These are phyloP conservation scores for Colletotrichum sansevieriae DNA, from an alignment of 2,329 filamentous ascomycete genomes.

Conservation along the genomic window DNA sequence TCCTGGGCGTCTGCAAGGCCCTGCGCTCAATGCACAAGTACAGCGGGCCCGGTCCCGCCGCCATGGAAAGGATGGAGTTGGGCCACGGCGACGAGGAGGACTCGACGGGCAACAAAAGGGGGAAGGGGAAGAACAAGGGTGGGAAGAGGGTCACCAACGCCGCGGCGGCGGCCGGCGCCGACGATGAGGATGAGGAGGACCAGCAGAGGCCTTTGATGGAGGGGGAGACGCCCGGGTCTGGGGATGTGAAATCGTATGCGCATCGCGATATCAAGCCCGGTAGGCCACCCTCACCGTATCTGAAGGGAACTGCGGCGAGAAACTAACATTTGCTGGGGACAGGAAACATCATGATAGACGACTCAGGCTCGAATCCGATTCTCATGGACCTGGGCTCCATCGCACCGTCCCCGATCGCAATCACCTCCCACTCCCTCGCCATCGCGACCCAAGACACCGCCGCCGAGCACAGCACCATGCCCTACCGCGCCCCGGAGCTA, in stretches of 20 bases:
- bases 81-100: slow-evolving; percentile 56
- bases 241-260: slow-evolving; percentile 83
- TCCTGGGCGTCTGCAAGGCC: slow-evolving; percentile 91
- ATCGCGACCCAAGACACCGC: slow-evolving; percentile 94
- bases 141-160: slow-evolving; percentile 47
- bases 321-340: background rate
- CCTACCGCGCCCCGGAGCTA: slow-evolving; percentile 95
- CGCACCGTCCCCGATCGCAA: slow-evolving; percentile 86
- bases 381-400: slow-evolving; percentile 98
- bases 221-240: slow-evolving; percentile 78
- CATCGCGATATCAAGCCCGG: slow-evolving; percentile 98
- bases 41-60: slow-evolving; percentile 60
- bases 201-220: slow-evolving; percentile 89
- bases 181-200: slow-evolving; percentile 77
- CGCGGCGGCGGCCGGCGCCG: slow-evolving; percentile 57
- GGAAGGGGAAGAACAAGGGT: slow-evolving; percentile 53
- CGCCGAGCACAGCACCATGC: slow-evolving; percentile 98
- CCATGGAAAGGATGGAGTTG: slow-evolving; percentile 67
- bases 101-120: slow-evolving; percentile 51
- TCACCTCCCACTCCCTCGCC: slow-evolving; percentile 90
- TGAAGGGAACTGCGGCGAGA: slow-evolving; percentile 1
- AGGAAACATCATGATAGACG: slow-evolving; percentile 98
- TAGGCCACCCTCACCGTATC: slow-evolving; percentile 54
- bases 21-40: slow-evolving; percentile 94
- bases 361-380: slow-evolving; percentile 88